Evolutionary conservation across 164 flowering plant species (phyloP).

Genomic region (Saururus chinensis): DNA sequence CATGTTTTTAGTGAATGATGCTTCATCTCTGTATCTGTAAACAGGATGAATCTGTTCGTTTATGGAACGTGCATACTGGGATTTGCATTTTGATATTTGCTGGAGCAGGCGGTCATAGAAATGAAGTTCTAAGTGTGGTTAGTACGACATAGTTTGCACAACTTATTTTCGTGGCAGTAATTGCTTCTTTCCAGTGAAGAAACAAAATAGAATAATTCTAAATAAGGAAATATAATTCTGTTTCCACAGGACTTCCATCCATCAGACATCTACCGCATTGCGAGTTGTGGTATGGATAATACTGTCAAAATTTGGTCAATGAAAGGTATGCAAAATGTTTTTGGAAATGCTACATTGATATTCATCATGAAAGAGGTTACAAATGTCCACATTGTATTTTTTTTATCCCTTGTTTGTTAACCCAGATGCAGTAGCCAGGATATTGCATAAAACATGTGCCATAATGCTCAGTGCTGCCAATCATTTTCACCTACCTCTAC

Average conservation of each 20-base stretch:
- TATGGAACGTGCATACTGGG: conserved; percentile 97
- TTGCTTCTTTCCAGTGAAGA: too few relatives aligned
- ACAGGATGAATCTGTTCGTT: conserved; percentile 96
- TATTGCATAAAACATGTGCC: too few relatives aligned
- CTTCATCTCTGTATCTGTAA: conserved; percentile 1
- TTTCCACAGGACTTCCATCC: conserved; percentile 88
- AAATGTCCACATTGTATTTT: too few relatives aligned
- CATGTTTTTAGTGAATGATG: neutral
- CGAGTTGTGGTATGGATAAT: conserved; percentile 99
- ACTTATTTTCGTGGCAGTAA: neutral
- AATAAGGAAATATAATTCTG: neutral
- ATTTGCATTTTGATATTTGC: conserved; percentile 93
- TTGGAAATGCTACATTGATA: too few relatives aligned
- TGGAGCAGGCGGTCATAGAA: conserved; percentile 98
- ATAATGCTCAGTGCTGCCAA: too few relatives aligned
- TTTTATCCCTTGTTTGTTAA: too few relatives aligned
- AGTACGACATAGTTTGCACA: conserved; percentile 4
- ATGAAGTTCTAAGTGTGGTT: conserved; percentile 97
- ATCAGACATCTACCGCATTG: conserved; percentile 85
- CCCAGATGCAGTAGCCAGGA: too few relatives aligned
- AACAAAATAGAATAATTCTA: too few relatives aligned
- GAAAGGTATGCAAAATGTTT: conserved; percentile 48
- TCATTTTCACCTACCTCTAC: too few relatives aligned
- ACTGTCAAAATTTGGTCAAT: conserved; percentile 99
- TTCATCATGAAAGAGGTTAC: too few relatives aligned